Evolutionary conservation across 2,329 filamentous ascomycete species (phyloP), one percentile per base, ranked within the genome.

Genomic region (Microdochium nivale): DNA sequence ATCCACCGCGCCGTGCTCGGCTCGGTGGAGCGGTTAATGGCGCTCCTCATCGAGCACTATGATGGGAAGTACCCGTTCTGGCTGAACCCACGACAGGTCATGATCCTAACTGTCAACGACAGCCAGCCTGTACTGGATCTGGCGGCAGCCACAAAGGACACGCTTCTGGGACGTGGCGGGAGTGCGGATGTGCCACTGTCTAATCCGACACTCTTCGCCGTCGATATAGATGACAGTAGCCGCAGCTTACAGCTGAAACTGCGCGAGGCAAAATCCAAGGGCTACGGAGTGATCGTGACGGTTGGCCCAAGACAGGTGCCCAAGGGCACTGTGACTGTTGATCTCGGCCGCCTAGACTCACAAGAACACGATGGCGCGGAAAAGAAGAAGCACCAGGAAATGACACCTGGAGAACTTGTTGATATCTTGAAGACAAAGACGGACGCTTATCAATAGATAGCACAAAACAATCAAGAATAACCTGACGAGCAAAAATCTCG

Each of bases 1-100:
- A 85, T 95, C 49, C 90, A 95, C 65, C 82, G 90, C 49, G 90
- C 90, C 14, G 86, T 95, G 33, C 77, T 95, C 49, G 90, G 90
- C 16, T 94, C 88, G 0, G 78, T 95, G 4, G 90, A 95, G 68
- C 80, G 90, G 47, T 82, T 95, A 55, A 85, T 95, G 78, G 90
- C 90, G 3, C 74, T 95, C 14, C 69, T 95, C 40, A 91, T 94
- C 51, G 90, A 95, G 67, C 86, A 88, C 58, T 89, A 91, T 59
- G 77, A 85, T 52, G 88, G 88, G 16, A 79, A 78, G 53, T 95
- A 88, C 81, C 90, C 90, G 3, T 92, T 95, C 65, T 95, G 90
- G 90, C 75, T 95, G 10, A 91, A 87, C 51, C 90, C 90, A 1
- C 80, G 83, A 5, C 90, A 94, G 62, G 84, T 81, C 43, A 81